These are phyloP conservation scores for Pichia paraexigua DNA, from an alignment of 805 yeast genomes.

Conservation along the genomic window DNA sequence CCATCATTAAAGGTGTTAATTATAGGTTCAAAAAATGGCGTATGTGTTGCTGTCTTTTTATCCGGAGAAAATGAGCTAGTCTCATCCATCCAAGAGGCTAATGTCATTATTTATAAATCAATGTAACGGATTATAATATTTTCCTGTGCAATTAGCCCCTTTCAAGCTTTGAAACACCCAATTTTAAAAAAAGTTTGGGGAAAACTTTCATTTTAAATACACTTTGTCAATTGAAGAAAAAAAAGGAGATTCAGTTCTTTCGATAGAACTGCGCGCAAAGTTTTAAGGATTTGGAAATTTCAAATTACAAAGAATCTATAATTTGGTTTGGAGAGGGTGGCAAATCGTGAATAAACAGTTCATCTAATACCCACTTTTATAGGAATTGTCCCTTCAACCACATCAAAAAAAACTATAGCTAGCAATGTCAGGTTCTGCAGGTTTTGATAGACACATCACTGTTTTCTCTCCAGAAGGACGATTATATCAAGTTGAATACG, in stretches of 20 bases:
- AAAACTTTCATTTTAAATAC: neutral
- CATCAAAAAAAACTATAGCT: neutral
- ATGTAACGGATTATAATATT: neutral
- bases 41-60: slow-evolving; percentile 20
- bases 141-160: neutral
- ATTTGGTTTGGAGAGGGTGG: neutral
- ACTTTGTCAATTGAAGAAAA: neutral
- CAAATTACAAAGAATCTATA: neutral
- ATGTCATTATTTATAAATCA: neutral
- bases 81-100: slow-evolving; percentile 21
- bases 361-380: too few species aligned
- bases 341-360: neutral
- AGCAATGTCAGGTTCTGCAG: slow-evolving; percentile 56
- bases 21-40: slow-evolving; percentile 42
- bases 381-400: neutral
- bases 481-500: slow-evolving; percentile 95
- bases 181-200: neutral
- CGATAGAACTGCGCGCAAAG: neutral
- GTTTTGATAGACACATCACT: slow-evolving; percentile 97
- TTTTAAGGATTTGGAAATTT: too few species aligned
- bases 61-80: slow-evolving; percentile 22
- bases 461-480: slow-evolving; percentile 98
- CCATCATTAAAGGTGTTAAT: slow-evolving; percentile 31
- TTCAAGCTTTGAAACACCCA: neutral
- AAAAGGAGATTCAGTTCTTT: neutral